Base-by-base conservation (phyloP, 495 filamentous ascomycete species). In the Penicillium manginii region DNA sequence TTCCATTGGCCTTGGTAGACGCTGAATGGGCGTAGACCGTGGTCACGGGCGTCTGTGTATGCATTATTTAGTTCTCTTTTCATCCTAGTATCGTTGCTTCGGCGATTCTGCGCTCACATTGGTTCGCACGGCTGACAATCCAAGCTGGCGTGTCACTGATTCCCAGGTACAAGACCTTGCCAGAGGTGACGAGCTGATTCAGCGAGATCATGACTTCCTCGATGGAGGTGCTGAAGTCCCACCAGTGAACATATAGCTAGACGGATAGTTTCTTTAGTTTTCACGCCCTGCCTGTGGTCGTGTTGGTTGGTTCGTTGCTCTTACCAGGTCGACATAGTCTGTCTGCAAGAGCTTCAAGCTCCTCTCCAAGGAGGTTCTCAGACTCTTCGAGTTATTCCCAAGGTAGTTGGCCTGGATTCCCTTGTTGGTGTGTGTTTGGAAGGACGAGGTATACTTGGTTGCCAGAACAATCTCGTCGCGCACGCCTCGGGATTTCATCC, bases 91-190 rank as follows among this genome's bases (percentile, higher is more conserved):
- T 29, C 2, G 0, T 29, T 29, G 5, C 26, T 29, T 29, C 26
- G 6, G 26, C 4, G 26, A 29, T 5, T 26, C 1, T 4, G 6
- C 9, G 47, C 18, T 5, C 51, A 66, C 63, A 75, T 64, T 86
- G 74, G 60, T 91, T 91, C 37, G 85, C 85, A 62, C 86, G 88
- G 58, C 67, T 62, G 9, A 91, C 87, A 8, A 90, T 69, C 86
- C 86, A 91, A n/a, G 88, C 87, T 0, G 86, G 87, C 0, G 86
- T 83, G 63, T 91, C 88, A 35, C 77, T 83, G 60, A 90, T 74
- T 31, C 88, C 88, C 0, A 91, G 80, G 57, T 91, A 91, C 4
- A 90, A 68, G 0, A 90, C 88, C 68, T 90, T 90, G 21, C 88
- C 86, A 22, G 76, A 54, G 0, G 59, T 45, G 18, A 90, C 83